phyloP scores from a whole-genome alignment of 2,329 filamentous ascomycete genomes.

The Ceratocystis smalleyi region DNA sequence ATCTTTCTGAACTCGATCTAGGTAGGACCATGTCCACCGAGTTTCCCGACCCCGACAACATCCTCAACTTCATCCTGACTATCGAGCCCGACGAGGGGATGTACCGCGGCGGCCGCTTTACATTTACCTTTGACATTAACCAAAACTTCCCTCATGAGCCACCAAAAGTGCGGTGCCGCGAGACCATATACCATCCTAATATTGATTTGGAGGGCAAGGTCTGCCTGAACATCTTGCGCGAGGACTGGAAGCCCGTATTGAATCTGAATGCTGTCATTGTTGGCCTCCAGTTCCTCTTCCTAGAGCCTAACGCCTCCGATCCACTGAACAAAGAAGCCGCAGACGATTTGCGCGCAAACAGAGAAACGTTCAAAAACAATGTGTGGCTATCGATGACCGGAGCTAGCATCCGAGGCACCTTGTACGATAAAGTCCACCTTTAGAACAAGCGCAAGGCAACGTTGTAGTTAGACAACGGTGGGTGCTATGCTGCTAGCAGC shows the following conservation, averaged over 20 bases:
- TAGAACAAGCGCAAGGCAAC: neutral
- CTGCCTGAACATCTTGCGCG: slow-evolving; percentile 88
- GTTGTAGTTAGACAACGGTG: neutral
- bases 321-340: slow-evolving; percentile 98
- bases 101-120: slow-evolving; percentile 79
- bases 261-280: slow-evolving; percentile 95
- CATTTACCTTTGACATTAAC: slow-evolving; percentile 82
- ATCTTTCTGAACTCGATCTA: slow-evolving; percentile 66
- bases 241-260: slow-evolving; percentile 98
- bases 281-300: slow-evolving; percentile 86
- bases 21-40: slow-evolving; percentile 66
- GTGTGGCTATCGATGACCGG: slow-evolving; percentile 73
- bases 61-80: slow-evolving; percentile 66
- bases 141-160: slow-evolving; percentile 95
- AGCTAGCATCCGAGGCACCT: slow-evolving; percentile 53
- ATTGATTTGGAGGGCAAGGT: slow-evolving; percentile 97
- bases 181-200: slow-evolving; percentile 99
- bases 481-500: neutral
- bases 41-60: slow-evolving; percentile 71
- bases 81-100: slow-evolving; percentile 74
- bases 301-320: slow-evolving; percentile 92
- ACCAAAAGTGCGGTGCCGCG: slow-evolving; percentile 88
- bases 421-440: slow-evolving; percentile 43
- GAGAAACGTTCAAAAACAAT: slow-evolving; percentile 83
- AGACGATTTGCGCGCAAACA: slow-evolving; percentile 71